phyloP scores from a whole-genome alignment of 2,329 filamentous ascomycete species.

The Fusarium guadeloupense region DNA sequence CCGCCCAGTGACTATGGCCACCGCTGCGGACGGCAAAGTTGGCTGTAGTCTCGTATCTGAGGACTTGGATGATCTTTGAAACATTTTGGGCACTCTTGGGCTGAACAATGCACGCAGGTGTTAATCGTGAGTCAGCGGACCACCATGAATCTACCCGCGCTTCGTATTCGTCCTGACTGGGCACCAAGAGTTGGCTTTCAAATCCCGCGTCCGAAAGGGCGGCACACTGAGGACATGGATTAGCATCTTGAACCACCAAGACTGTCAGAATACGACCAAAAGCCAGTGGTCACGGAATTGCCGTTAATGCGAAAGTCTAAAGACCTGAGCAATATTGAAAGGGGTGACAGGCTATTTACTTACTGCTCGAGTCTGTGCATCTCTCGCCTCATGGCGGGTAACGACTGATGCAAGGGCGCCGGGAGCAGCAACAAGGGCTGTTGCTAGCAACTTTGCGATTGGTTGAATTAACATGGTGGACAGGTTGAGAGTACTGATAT shows the following conservation, averaged over 20 bases:
- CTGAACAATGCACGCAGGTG: constrained; percentile 42
- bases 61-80: constrained; percentile 28
- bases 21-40: constrained; percentile 46
- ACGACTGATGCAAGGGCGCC: neutral
- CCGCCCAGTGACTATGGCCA: constrained; percentile 46
- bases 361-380: neutral
- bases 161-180: constrained; percentile 2
- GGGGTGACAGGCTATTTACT: too few relatives aligned
- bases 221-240: neutral
- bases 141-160: constrained; percentile 15
- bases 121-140: constrained; percentile 43
- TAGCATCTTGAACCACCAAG: too few relatives aligned
- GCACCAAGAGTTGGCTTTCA: neutral
- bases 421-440: neutral
- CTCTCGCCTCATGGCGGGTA: neutral
- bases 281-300: too few relatives aligned
- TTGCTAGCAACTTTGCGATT: neutral
- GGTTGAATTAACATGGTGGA: neutral
- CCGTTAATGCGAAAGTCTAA: too few relatives aligned
- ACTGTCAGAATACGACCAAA: too few relatives aligned
- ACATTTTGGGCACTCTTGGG: constrained; percentile 39
- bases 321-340: too few relatives aligned
- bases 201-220: neutral
- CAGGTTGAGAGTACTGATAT: neutral
- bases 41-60: constrained; percentile 27